Conservation (phyloP, 495 filamentous ascomycete species). For the Symbiotaphrina buchneri region DNA sequence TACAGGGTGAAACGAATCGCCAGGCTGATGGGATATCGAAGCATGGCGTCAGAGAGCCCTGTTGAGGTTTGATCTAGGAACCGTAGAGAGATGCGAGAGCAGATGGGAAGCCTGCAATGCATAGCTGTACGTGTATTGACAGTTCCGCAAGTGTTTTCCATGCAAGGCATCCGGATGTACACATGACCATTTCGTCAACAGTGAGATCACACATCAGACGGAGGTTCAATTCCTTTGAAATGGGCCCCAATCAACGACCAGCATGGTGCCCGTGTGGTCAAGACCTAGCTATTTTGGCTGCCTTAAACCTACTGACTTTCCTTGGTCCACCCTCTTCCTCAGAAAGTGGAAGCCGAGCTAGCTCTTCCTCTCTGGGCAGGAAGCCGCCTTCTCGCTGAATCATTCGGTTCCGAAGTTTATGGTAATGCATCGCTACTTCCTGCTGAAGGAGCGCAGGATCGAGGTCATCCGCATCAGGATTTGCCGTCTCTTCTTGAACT, state of each 20-base stretch:
- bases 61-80: slow-evolving; percentile 3
- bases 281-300: slow-evolving; percentile 40
- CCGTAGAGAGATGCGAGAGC: slow-evolving; percentile 2
- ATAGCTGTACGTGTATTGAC: slow-evolving; percentile 2
- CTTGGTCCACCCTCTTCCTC: slow-evolving; percentile 24
- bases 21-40: neutral
- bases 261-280: neutral
- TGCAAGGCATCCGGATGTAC: neutral
- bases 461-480: slow-evolving; percentile 43
- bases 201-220: neutral
- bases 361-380: slow-evolving; percentile 28
- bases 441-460: slow-evolving; percentile 50
- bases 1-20: slow-evolving; percentile 6
- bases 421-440: slow-evolving; percentile 61
- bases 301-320: slow-evolving; percentile 75
- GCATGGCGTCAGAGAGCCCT: slow-evolving; percentile 5
- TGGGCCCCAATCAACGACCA: neutral
- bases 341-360: slow-evolving; percentile 29
- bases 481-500: neutral
- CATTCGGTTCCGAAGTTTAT: slow-evolving; percentile 54
- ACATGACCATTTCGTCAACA: neutral
- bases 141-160: slow-evolving; percentile 1
- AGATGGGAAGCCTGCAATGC: slow-evolving; percentile 1
- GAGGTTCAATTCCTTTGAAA: neutral
- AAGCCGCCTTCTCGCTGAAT: slow-evolving; percentile 65